Percentiles rank a stretch among this genome's conserved stretches.
Conservation (phyloP, 1,284 basidiomycete species). For the Apiotrichum brassicae region DNA sequence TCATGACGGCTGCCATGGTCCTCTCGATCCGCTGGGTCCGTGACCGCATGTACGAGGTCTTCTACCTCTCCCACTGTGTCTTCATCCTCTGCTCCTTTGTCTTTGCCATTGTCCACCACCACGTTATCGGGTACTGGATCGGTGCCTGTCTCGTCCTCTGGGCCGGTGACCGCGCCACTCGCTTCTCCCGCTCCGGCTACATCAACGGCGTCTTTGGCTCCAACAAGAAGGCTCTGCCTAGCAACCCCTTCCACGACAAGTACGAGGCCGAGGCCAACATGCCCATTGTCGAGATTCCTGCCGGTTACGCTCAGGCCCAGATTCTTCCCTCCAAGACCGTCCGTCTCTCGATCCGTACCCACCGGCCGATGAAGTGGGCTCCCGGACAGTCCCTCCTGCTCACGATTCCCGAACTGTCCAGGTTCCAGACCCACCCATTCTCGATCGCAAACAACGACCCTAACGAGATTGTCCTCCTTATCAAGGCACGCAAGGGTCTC, state of each 20-base stretch:
- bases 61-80: slow-evolving; percentile 66
- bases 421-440: slow-evolving; percentile 71
- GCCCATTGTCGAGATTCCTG: slow-evolving; percentile 24
- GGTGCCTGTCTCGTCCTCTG: slow-evolving; percentile 62
- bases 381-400: slow-evolving; percentile 63
- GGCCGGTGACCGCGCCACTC: slow-evolving; percentile 59
- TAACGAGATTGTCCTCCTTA: slow-evolving; percentile 60
- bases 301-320: slow-evolving; percentile 63
- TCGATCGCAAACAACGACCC: slow-evolving; percentile 68
- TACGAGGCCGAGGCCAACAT: slow-evolving; percentile 1
- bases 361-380: slow-evolving; percentile 60
- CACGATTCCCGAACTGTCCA: slow-evolving; percentile 62
- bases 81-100: slow-evolving; percentile 59
- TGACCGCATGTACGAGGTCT: slow-evolving; percentile 64
- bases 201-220: slow-evolving; percentile 54
- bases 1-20: slow-evolving; percentile 62
- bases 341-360: slow-evolving; percentile 63
- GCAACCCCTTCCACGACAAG: slow-evolving; percentile 5
- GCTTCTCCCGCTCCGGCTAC: slow-evolving; percentile 58
- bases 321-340: slow-evolving; percentile 70
- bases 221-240: not conserved
- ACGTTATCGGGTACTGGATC: slow-evolving; percentile 55
- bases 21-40: slow-evolving; percentile 63
- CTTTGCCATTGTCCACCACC: slow-evolving; percentile 62
- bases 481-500: slow-evolving; percentile 71